phyloP scores from a whole-genome alignment of 2,329 filamentous ascomycete genomes.

The Ambrosiella cleistominuta region DNA sequence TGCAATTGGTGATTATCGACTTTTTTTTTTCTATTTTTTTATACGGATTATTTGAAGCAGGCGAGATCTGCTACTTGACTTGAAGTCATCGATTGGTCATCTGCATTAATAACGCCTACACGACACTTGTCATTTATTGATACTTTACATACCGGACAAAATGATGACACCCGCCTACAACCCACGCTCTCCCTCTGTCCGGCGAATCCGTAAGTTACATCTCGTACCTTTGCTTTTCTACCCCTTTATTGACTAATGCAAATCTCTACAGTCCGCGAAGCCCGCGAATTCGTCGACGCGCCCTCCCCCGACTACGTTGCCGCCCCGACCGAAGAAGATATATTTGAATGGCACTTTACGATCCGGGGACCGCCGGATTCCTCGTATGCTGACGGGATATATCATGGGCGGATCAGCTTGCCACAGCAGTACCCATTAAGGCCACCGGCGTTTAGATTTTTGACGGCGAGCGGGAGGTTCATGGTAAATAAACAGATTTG shows the following conservation, averaged over 20 bases:
- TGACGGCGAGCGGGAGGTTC: conserved; percentile 80
- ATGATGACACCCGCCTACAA: conserved; percentile 38
- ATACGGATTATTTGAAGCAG: too few relatives aligned
- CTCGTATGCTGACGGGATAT: conserved; percentile 64
- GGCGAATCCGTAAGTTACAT: conserved; percentile 51
- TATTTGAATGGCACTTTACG: conserved; percentile 99
- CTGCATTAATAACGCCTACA: too few relatives aligned
- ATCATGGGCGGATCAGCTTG: conserved; percentile 87
- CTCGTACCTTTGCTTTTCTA: neutral
- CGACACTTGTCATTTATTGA: neutral
- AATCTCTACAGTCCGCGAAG: conserved; percentile 55
- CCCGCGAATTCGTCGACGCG: conserved; percentile 61
- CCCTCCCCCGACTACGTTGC: conserved; percentile 78
- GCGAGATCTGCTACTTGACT: too few relatives aligned
- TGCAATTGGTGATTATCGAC: too few relatives aligned
- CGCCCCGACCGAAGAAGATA: conserved; percentile 66
- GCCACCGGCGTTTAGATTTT: conserved; percentile 88
- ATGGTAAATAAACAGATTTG: conserved; percentile 96
- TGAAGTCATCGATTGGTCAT: too few relatives aligned
- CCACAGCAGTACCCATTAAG: conserved; percentile 80
- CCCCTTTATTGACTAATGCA: neutral
- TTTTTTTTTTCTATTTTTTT: too few relatives aligned
- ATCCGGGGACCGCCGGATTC: conserved; percentile 74
- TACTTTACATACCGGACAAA: neutral
- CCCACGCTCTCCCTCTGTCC: conserved; percentile 66